phyloP scores from a whole-genome alignment of 805 yeast genomes.

The Cyberlindnera misumaiensis region DNA sequence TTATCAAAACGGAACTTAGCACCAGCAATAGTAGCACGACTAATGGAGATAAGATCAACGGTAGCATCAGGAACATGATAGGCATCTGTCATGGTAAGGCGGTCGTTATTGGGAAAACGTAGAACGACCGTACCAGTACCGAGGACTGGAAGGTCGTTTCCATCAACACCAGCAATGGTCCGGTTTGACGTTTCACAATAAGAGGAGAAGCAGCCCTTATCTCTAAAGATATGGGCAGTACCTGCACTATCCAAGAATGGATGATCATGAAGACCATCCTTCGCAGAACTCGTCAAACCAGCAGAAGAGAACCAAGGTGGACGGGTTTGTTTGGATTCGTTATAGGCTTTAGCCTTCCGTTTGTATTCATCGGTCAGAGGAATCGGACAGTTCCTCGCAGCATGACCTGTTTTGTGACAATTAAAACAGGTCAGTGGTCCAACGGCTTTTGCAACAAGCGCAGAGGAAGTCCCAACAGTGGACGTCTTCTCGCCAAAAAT shows the following conservation, averaged over 20 bases:
- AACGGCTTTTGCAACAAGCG: no score
- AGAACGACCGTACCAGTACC: background rate
- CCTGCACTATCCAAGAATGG: background rate
- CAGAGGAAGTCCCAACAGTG: no score
- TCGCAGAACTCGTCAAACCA: no score
- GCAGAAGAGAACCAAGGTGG: no score
- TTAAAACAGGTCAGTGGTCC: no score
- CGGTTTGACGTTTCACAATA: background rate
- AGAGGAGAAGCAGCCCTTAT: background rate
- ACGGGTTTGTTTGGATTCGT: no score
- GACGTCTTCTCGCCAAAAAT: no score
- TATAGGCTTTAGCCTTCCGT: no score
- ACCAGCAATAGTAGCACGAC: background rate
- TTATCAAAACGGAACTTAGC: background rate
- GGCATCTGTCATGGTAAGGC: background rate
- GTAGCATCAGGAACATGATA: background rate
- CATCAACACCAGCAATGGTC: background rate
- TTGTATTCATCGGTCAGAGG: no score
- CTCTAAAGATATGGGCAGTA: background rate
- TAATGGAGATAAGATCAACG: background rate
- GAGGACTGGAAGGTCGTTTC: background rate
- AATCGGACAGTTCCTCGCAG: no score
- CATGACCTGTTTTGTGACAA: no score
- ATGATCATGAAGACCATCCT: no score
- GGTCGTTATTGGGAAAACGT: background rate